phyloP scores from a whole-genome alignment of 2,329 filamentous ascomycete species.

The Colletotrichum sp. region DNA sequence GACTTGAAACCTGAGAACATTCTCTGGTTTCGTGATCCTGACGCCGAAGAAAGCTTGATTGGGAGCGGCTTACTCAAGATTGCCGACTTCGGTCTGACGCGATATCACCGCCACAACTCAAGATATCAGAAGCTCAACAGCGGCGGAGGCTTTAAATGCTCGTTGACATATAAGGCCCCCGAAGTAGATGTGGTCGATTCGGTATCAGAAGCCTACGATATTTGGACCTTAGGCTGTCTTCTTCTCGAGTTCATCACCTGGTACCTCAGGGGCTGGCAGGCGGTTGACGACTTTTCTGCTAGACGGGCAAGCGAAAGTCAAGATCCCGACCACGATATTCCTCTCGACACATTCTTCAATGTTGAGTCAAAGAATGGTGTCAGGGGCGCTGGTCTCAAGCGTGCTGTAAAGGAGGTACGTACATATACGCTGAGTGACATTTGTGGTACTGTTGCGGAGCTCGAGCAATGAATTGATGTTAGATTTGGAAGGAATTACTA shows the following conservation, averaged over 20 bases:
- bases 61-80: neutral
- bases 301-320: neutral
- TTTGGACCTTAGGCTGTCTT: slow-evolving; percentile 24
- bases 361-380: neutral
- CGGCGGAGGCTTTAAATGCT: neutral
- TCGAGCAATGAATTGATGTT: too few relatives aligned
- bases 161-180: slow-evolving; percentile 10
- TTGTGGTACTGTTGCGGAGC: too few relatives aligned
- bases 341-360: neutral
- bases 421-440: too few relatives aligned
- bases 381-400: neutral
- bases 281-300: neutral
- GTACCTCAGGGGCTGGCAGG: slow-evolving; percentile 11
- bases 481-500: neutral
- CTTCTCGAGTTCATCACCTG: slow-evolving; percentile 23
- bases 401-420: neutral
- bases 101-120: neutral
- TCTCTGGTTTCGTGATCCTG: neutral
- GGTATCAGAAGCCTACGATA: slow-evolving; percentile 13
- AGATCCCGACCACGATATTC: neutral
- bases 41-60: too few relatives aligned
- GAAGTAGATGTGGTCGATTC: slow-evolving; percentile 11
- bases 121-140: neutral
- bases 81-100: neutral
- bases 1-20: slow-evolving; percentile 4